phyloP scores from a whole-genome alignment of 2,329 filamentous ascomycete genomes.

The Knoxdaviesia capensis region DNA sequence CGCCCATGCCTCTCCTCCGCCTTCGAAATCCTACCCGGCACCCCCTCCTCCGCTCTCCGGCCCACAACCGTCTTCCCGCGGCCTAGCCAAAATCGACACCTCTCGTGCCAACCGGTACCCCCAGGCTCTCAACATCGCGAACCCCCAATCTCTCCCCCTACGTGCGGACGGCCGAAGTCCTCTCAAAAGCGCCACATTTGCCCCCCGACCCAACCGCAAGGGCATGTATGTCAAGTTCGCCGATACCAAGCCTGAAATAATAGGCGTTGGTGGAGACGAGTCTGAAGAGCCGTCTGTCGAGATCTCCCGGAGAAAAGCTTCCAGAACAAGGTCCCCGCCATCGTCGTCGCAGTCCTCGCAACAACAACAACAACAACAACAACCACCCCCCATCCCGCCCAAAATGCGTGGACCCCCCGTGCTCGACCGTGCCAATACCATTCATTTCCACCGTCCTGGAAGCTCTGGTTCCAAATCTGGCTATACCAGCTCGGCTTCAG shows the following conservation, averaged over 20 bases:
- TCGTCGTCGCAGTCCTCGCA: slow-evolving; percentile 5
- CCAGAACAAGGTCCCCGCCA: background rate
- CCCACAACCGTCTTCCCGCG: slow-evolving; percentile 8
- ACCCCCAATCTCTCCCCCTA: no score
- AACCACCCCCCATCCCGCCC: slow-evolving; percentile 4
- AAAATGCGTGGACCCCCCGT: no score
- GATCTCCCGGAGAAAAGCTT: slow-evolving; percentile 36
- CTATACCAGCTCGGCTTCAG: no score
- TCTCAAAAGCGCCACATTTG: background rate
- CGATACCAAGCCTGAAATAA: slow-evolving; percentile 54
- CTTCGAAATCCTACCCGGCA: slow-evolving; percentile 5
- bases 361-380: slow-evolving; percentile 9
- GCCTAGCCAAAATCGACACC: slow-evolving; percentile 30
- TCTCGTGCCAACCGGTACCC: slow-evolving; percentile 33
- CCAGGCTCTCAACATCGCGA: slow-evolving; percentile 24
- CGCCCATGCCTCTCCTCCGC: slow-evolving; percentile 25
- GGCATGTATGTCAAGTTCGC: slow-evolving; percentile 58
- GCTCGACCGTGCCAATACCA: no score
- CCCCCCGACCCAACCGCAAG: slow-evolving; percentile 18
- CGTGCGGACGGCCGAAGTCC: no score
- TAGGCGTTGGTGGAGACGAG: slow-evolving; percentile 84
- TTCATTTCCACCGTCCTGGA: no score
- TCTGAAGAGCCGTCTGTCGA: slow-evolving; percentile 51
- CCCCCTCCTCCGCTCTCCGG: slow-evolving; percentile 9
- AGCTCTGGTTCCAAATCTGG: no score